Evolutionary conservation across 2,329 filamentous ascomycete genomes (phyloP), one percentile per base, ranked within the genome.

Genomic region (Apiospora aurea): DNA sequence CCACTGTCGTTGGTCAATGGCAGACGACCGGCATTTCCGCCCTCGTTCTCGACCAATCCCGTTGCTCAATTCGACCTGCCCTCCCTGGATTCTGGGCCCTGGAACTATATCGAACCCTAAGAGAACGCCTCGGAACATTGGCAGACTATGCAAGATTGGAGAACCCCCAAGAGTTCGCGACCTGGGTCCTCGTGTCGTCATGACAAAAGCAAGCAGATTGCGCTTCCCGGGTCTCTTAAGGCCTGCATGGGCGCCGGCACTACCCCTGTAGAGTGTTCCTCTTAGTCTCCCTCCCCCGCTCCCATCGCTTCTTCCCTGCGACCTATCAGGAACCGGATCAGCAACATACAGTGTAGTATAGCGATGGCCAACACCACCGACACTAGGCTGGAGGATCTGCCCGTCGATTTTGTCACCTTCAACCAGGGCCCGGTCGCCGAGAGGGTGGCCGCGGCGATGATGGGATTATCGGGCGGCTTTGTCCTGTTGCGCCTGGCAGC

Each of bases 371-470:
- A 64, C 21, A n/a, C 57, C 57, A 64, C 57, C 10, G 26, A 14
- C 34, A 13, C 67, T 6, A 69, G 38, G 46, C 34, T 69, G 47
- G 68, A 57, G 41, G 68, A 57, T 43, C 38, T 69, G 43, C 47
- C 68, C 38, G 46, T 29, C 21, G 68, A 69, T 26, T 69, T 51
- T 43, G 47, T 69, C 34, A 26, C n/a, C 47, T 69, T 41, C 47
- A 57, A 69, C 38, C 47, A 69, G 47, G 68, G 68, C 34, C 68
- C 68, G 47, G 47, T 69, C 46, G 68, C 68, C 34, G 47, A 53
- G 24, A 34, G 47, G 38, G 68, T 69, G 34, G 68, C 46, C 34
- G 68, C 47, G 29, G 68, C 68, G 46, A 69, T 69, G 68, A 69
- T 69, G 38, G 68, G 29, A 2, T 10, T 57, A 24, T 69, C 68